Evolutionary conservation across 768 basidiomycete species (phyloP).

Genomic region (Boletus subparvulus): DNA sequence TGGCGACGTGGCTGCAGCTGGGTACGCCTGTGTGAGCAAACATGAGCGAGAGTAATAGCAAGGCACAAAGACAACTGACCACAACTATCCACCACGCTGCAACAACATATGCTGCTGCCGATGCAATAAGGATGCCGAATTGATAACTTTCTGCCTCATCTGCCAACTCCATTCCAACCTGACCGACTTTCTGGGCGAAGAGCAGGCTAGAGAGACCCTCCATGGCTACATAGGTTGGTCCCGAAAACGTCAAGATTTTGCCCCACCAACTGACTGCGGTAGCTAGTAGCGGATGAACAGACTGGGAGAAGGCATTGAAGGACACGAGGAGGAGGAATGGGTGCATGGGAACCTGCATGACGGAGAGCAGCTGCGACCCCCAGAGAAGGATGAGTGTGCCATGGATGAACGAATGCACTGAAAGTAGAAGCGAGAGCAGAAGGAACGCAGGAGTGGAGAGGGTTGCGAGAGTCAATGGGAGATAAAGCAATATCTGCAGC

Average conservation of each 20-base stretch:
- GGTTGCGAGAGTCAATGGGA: constrained; percentile 82
- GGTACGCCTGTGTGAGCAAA: constrained; percentile 58
- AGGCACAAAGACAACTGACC: constrained; percentile 44
- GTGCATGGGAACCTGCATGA: constrained; percentile 85
- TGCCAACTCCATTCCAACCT: constrained; percentile 70
- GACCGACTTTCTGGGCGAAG: constrained; percentile 78
- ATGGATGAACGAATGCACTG: constrained; percentile 76
- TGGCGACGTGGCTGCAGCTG: constrained; percentile 78
- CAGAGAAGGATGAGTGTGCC: constrained; percentile 73
- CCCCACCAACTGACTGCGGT: constrained; percentile 72
- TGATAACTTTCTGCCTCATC: constrained; percentile 75
- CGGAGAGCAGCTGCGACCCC: constrained; percentile 67
- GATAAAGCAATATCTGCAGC: constrained; percentile 77
- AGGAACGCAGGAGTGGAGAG: constrained; percentile 79
- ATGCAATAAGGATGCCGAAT: constrained; percentile 70
- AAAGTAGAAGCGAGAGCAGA: constrained; percentile 74
- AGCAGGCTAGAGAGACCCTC: constrained; percentile 84
- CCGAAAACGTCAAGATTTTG: constrained; percentile 62
- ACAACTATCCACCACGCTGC: constrained; percentile 87
- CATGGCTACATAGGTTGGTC: constrained; percentile 77
- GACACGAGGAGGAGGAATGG: constrained; percentile 82
- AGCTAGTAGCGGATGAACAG: constrained; percentile 56
- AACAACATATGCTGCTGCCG: constrained; percentile 76
- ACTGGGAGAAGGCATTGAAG: constrained; percentile 79
- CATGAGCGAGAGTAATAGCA: constrained; percentile 7